phyloP scores from a whole-genome alignment of 2,329 filamentous ascomycete species.

The Didymella segeticola region DNA sequence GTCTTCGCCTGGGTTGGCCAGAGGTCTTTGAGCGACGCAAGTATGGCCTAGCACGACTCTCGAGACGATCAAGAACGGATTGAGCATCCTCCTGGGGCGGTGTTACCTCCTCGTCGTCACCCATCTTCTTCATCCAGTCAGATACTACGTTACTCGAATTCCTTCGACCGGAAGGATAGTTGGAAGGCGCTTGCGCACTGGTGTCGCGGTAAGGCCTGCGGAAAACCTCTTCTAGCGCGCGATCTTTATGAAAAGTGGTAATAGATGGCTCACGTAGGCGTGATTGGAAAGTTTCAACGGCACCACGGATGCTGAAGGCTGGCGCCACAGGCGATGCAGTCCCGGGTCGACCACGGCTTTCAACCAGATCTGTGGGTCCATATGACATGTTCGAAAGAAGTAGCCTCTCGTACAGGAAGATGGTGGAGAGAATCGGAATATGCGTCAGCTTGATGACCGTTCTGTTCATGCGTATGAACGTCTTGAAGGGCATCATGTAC shows the following conservation, averaged over 20 bases:
- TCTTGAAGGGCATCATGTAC: conserved; percentile 78
- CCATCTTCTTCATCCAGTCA: conserved; percentile 83
- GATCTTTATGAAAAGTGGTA: conserved; percentile 86
- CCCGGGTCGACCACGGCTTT: conserved; percentile 68
- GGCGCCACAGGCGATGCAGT: conserved; percentile 61
- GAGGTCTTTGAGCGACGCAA: conserved; percentile 59
- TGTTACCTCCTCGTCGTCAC: conserved; percentile 65
- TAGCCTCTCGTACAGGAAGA: conserved; percentile 85
- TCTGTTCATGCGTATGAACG: conserved; percentile 87
- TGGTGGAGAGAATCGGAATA: conserved; percentile 83
- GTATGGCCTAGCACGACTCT: conserved; percentile 59
- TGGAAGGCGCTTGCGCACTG: conserved; percentile 46
- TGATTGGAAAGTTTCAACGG: conserved; percentile 73
- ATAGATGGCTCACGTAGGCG: conserved; percentile 85
- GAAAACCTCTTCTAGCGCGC: conserved; percentile 90
- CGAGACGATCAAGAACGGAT: conserved; percentile 64
- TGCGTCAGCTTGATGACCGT: conserved; percentile 90
- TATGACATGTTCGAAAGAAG: conserved; percentile 78
- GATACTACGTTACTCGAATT: conserved; percentile 83
- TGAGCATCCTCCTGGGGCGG: conserved; percentile 68
- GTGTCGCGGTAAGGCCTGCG: conserved; percentile 69
- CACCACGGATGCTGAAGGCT: conserved; percentile 49
- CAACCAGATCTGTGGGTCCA: conserved; percentile 85
- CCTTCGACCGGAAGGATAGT: conserved; percentile 62
- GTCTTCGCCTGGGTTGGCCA: conserved; percentile 45